phyloP scores from a whole-genome alignment of 2,329 filamentous ascomycete genomes.

The Claviceps capensis region DNA sequence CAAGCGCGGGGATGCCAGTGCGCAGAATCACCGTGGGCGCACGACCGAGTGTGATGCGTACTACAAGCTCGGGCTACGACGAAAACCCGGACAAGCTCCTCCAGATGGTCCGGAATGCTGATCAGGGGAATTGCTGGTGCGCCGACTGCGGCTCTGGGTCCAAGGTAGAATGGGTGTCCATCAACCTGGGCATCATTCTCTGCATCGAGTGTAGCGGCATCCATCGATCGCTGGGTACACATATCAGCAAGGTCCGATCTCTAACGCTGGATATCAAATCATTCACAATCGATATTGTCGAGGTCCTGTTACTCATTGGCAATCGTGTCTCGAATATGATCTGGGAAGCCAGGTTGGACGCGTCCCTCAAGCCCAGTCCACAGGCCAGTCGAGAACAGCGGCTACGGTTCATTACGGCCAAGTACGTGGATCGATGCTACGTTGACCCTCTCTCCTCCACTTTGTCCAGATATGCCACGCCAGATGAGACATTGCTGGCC shows the following conservation, averaged over 20 bases:
- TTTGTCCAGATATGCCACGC: conserved; percentile 59
- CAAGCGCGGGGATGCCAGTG: conserved; percentile 45
- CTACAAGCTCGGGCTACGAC: conserved; percentile 58
- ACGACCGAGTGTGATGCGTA: conserved; percentile 57
- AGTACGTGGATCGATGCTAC: conserved; percentile 76
- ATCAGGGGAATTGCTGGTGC: conserved; percentile 86
- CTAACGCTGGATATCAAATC: conserved; percentile 90
- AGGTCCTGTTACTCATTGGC: conserved; percentile 78
- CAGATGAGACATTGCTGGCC: conserved; percentile 80
- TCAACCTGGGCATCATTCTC: conserved; percentile 89
- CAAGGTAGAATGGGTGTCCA: conserved; percentile 98
- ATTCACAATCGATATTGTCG: conserved; percentile 93
- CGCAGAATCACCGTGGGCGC: conserved; percentile 87
- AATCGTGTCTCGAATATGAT: conserved; percentile 94
- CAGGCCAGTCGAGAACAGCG: conserved; percentile 79
- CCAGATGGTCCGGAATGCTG: conserved; percentile 74
- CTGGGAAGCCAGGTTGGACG: conserved; percentile 80
- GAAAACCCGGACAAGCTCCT: conserved; percentile 77
- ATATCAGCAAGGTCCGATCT: conserved; percentile 94
- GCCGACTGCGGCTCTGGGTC: conserved; percentile 84
- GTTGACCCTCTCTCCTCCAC: conserved; percentile 67
- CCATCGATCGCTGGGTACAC: conserved; percentile 87
- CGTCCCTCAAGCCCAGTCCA: conserved; percentile 55
- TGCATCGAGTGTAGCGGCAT: conserved; percentile 98
- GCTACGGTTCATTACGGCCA: conserved; percentile 86